A percentile compares a stretch with the other conserved stretches of the same genome.
These are phyloP conservation scores for Taxillus chinensis DNA, from an alignment of 164 flowering plant genomes.

Conservation along the genomic window DNA sequence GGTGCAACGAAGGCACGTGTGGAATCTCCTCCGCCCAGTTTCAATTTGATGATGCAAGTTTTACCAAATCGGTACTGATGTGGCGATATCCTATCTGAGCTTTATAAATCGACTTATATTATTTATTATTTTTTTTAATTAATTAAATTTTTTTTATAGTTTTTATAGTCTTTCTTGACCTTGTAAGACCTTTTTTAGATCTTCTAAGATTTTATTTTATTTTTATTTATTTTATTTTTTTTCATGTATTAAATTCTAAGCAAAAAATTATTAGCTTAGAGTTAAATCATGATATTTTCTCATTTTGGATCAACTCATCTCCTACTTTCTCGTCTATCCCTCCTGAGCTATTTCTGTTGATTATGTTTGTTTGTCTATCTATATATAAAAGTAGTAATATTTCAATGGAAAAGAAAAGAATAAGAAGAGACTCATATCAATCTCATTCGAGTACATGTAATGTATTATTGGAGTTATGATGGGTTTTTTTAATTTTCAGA, in stretches of 20 bases:
- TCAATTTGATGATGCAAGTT: background rate
- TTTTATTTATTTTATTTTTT: slow-evolving; percentile 1
- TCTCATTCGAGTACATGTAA: too few species aligned
- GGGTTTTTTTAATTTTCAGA: too few species aligned
- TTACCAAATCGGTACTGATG: slow-evolving; percentile 13
- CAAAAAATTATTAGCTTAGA: slow-evolving; percentile 7
- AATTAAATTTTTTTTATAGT: too few species aligned
- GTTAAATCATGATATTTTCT: slow-evolving; percentile 2
- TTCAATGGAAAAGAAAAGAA: too few species aligned
- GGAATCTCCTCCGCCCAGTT: too few species aligned
- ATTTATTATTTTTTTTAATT: background rate
- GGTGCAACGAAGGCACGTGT: too few species aligned
- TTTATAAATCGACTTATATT: slow-evolving; percentile 15
- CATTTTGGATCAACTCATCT: slow-evolving; percentile 28
- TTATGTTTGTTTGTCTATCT: too few species aligned
- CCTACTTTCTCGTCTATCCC: slow-evolving; percentile 81
- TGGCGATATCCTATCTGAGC: slow-evolving; percentile 88
- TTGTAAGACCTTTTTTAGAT: slow-evolving; percentile 96
- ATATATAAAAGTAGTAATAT: too few species aligned
- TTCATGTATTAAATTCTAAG: background rate
- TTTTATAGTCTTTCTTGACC: slow-evolving; percentile 51
- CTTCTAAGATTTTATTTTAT: slow-evolving; percentile 64
- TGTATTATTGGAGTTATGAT: too few species aligned
- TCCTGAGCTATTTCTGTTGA: slow-evolving; percentile 54
- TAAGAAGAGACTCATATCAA: too few species aligned